phyloP scores from a whole-genome alignment of 2,329 filamentous ascomycete species.

The Exophiala sideris region DNA sequence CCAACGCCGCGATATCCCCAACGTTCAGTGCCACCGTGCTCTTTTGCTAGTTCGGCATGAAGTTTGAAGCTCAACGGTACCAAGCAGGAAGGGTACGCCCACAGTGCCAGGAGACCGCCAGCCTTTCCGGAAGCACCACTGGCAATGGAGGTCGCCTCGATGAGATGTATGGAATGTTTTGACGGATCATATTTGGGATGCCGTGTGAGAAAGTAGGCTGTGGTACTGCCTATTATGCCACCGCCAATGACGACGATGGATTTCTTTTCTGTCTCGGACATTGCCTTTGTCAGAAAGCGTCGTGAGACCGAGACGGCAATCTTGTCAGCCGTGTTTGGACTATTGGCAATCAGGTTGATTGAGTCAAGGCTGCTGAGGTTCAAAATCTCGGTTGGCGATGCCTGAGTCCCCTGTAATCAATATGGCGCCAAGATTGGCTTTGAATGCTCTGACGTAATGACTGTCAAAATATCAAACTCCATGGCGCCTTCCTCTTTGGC shows the following conservation, averaged over 20 bases:
- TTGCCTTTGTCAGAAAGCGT: not conserved
- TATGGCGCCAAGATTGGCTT: too few relatives aligned
- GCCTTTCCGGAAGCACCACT: conserved; percentile 94
- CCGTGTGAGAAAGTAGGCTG: conserved; percentile 85
- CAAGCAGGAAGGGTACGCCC: conserved; percentile 83
- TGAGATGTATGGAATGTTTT: conserved; percentile 74
- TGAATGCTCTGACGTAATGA: too few relatives aligned
- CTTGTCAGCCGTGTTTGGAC: too few relatives aligned
- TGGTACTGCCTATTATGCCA: conserved; percentile 88
- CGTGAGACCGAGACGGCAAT: too few relatives aligned
- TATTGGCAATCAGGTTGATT: too few relatives aligned
- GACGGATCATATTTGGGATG: conserved; percentile 75
- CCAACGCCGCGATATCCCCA: conserved; percentile 85
- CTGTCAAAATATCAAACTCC: too few relatives aligned
- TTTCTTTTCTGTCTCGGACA: conserved; percentile 19
- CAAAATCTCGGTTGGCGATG: too few relatives aligned
- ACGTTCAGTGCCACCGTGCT: conserved; percentile 70
- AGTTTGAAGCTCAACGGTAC: conserved; percentile 82
- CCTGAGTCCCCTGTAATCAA: too few relatives aligned
- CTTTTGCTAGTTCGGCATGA: conserved; percentile 77
- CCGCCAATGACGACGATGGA: conserved; percentile 57
- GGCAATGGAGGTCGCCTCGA: conserved; percentile 82
- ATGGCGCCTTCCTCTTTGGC: too few relatives aligned
- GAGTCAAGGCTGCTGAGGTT: too few relatives aligned
- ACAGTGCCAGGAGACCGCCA: conserved; percentile 81